A percentile compares a stretch with the other conserved stretches of the same genome.
These are phyloP conservation scores for Globisporangium camurandrum DNA, from an alignment of 352 stramenopile genomes.

Conservation along the genomic window DNA sequence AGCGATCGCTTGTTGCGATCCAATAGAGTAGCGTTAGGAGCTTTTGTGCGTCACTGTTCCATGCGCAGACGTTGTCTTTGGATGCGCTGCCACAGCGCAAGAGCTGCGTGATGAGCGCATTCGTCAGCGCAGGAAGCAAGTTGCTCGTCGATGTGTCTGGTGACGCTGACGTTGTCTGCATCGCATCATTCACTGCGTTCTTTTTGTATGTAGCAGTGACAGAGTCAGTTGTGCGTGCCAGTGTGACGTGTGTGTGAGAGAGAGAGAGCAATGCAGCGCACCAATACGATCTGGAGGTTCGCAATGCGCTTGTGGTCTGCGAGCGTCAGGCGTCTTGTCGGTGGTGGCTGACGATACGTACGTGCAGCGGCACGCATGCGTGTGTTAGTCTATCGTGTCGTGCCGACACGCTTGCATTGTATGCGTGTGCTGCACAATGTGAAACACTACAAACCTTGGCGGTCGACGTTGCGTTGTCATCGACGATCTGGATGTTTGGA, in stretches of 20 bases:
- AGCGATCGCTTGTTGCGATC: slow-evolving; percentile 24
- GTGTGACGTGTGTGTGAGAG: not conserved
- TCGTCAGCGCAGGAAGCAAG: slow-evolving; percentile 33
- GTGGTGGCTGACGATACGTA: slow-evolving; percentile 2
- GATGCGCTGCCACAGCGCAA: slow-evolving; percentile 33
- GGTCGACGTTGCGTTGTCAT: not conserved
- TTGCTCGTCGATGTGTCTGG: slow-evolving; percentile 19
- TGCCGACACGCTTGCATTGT: no score
- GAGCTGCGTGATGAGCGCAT: slow-evolving; percentile 30
- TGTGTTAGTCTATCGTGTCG: not conserved
- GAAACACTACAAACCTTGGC: not conserved
- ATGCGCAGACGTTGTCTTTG: slow-evolving; percentile 51
- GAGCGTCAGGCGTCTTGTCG: slow-evolving; percentile 24
- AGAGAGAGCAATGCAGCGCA: not conserved
- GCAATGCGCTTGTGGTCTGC: slow-evolving; percentile 60
- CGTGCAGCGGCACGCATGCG: not conserved
- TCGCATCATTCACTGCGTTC: not conserved
- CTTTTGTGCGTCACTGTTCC: slow-evolving; percentile 38
- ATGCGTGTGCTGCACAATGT: not conserved
- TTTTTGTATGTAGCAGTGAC: not conserved
- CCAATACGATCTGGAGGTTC: slow-evolving; percentile 34
- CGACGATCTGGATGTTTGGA: not conserved
- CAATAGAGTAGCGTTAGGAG: slow-evolving; percentile 43
- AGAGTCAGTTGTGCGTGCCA: not conserved
- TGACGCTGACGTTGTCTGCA: not conserved